Evolutionary conservation across 345 rosid species (phyloP), one percentile per base, ranked within the genome.

Genomic region (Zanthoxylum bungeanum): DNA sequence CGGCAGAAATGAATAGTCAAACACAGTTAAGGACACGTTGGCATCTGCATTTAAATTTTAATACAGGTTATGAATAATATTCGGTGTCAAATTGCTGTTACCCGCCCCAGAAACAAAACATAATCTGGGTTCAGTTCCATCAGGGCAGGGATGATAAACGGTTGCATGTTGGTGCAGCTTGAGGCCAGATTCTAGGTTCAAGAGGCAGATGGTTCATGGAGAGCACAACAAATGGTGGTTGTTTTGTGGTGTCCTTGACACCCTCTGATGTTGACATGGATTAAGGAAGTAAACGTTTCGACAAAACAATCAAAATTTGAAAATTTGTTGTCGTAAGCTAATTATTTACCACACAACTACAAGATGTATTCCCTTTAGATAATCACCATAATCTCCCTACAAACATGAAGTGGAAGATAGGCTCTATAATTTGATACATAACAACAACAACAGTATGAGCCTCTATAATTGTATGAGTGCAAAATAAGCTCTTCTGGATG

Each of bases 181-280:
- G 5, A 36, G n/a, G 9, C 6, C n/a, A 25, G 30, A 56, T 39
- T 25, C 31, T 24, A 19, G 66, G 34, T 55, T 86, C 81, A 89
- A 44, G 76, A 9, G 5, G 90, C 58, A 24, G 89, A 83, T 2
- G 86, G 78, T 68, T 88, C 97, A 60, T 92, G 97, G 71, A 95
- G 91, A 14, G 99, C 99, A 80, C 96, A 91, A 69, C 99, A 95
- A n/a, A 87, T 88, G 64, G 94, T 88, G 64, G 94, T 85, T 55
- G 98, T 95, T 69, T 93, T 95, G 71, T 85, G 95, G 79, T 94
- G 98, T 24, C 97, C 96, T 82, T 92, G 97, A 76, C 92, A 92
- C 28, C 81, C 86, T 66, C 80, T 82, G 5, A 86, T 90, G 70
- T 76, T 14, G 87, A 70, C 93, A 85, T 80, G 22, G 90, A 84